These are phyloP conservation scores for Naganishia vishniacii DNA, from an alignment of 768 basidiomycete species.

Conservation along the genomic window DNA sequence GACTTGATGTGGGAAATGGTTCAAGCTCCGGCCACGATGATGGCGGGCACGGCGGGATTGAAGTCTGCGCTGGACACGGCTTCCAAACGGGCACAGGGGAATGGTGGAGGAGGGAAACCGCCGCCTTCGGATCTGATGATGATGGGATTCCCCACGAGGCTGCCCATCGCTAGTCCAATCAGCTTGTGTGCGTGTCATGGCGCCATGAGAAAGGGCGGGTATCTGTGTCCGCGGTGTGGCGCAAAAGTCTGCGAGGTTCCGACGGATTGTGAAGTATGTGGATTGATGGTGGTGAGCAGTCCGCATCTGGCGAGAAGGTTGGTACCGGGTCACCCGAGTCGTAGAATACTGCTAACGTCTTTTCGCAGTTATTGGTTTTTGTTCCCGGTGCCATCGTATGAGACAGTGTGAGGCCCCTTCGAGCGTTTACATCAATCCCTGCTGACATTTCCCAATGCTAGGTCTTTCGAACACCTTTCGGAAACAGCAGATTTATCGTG, in stretches of 20 bases:
- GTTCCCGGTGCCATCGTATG: conserved; percentile 85
- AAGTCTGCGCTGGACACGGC: conserved; percentile 54
- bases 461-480: conserved; percentile 1
- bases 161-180: conserved; percentile 61
- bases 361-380: conserved; percentile 52
- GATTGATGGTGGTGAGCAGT: conserved; percentile 94
- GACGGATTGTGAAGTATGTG: conserved; percentile 95
- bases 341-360: background rate
- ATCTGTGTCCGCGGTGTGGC: conserved; percentile 87
- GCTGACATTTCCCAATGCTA: background rate
- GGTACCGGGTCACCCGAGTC: conserved; percentile 10
- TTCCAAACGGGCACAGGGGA: conserved; percentile 52
- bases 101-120: conserved; percentile 49
- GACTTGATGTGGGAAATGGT: conserved; percentile 93
- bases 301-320: conserved; percentile 88
- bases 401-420: conserved; percentile 71
- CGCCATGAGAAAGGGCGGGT: conserved; percentile 83
- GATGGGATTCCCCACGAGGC: conserved; percentile 95
- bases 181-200: conserved; percentile 91
- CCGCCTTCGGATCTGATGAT: conserved; percentile 74
- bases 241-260: conserved; percentile 95
- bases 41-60: conserved; percentile 39
- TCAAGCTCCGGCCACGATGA: conserved; percentile 70
- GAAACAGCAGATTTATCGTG: conserved; percentile 51
- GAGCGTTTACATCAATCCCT: background rate